Conservation (phyloP, 164 flowering plant species). For the Aristolochia contorta region DNA sequence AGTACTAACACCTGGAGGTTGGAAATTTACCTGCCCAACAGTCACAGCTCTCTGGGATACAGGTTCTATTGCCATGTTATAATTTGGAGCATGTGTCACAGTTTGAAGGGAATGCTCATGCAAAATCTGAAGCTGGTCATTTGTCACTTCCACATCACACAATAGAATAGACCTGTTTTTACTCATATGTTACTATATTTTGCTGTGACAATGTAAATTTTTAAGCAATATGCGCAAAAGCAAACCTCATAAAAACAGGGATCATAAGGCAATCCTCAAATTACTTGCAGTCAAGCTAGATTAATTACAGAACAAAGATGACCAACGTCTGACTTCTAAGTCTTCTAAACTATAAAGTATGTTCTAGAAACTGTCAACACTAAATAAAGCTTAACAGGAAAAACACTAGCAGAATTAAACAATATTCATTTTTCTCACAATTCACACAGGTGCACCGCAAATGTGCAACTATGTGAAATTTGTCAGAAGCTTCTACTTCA, state of each 20-base stretch:
- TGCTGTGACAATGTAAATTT: not conserved
- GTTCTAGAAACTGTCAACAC: too few species aligned
- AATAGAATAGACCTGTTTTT: conserved; percentile 43
- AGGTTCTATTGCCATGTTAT: conserved; percentile 64
- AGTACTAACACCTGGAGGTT: not conserved
- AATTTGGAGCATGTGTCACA: conserved; percentile 49
- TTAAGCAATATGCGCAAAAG: not conserved
- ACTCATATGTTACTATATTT: too few species aligned
- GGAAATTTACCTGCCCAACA: conserved; percentile 51
- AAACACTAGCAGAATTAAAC: too few species aligned
- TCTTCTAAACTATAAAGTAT: too few species aligned
- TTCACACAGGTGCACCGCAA: too few species aligned
- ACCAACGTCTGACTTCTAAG: too few species aligned
- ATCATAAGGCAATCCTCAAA: not conserved
- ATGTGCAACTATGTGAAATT: too few species aligned
- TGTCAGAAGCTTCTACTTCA: too few species aligned
- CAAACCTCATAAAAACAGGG: not conserved
- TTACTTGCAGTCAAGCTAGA: too few species aligned
- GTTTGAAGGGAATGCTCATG: conserved; percentile 24
- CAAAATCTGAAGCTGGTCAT: conserved; percentile 21
- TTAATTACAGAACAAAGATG: too few species aligned
- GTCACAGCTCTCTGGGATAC: conserved; percentile 40
- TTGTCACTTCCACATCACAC: conserved; percentile 34
- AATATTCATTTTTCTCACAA: too few species aligned
- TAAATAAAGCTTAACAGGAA: too few species aligned